Evolutionary conservation across 805 yeast species (phyloP), one percentile per base, ranked within the genome.

Genomic region (Isabelozyma heimii): DNA sequence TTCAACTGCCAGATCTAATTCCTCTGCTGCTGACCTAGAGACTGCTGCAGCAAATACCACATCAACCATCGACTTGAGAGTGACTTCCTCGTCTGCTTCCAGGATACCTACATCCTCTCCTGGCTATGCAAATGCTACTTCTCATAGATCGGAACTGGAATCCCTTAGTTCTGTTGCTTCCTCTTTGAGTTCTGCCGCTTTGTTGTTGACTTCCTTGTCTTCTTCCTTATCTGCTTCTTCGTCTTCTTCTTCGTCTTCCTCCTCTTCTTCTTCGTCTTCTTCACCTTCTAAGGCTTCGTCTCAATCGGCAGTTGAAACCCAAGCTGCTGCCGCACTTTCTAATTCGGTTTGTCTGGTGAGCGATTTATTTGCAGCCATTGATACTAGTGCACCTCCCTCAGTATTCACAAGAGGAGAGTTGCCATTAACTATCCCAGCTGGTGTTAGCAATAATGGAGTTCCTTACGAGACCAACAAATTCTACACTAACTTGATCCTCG

Each of bases 391-490:
- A 2, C 67, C 69, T 37, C 55, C 73, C 7, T 47, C 70, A 0
- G 71, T 78, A 44, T 83, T 83, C 66, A 52, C 72, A 4, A 70
- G 78, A 46, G 72, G 72, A 38, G 71, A 63, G 3, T 71, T 80
- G 41, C 78, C 78, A 10, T 62, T 81, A 48, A 54, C 59, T 0
- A 60, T 82, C 38, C 82, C 85, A 15, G 55, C 54, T 3, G 81
- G 81, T 35, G 83, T 79, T 37, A 65, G 69, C 38, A 72, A 74
- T 50, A 60, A 66, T 45, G 77, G 66, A 33, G 56, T 53, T 9
- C 79, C 77, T 10, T 74, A 79, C 51, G 83, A 84, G 59, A 89
- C 96, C 20, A 88, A 89, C 72, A 88, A 87, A 67, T 89, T 88
- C 65, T 87, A 80, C 66, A 79, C 82, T 37, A 88, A 89, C 62